Base-by-base conservation (phyloP, 2,329 filamentous ascomycete genomes). In the Pleoardoris graminearum region DNA sequence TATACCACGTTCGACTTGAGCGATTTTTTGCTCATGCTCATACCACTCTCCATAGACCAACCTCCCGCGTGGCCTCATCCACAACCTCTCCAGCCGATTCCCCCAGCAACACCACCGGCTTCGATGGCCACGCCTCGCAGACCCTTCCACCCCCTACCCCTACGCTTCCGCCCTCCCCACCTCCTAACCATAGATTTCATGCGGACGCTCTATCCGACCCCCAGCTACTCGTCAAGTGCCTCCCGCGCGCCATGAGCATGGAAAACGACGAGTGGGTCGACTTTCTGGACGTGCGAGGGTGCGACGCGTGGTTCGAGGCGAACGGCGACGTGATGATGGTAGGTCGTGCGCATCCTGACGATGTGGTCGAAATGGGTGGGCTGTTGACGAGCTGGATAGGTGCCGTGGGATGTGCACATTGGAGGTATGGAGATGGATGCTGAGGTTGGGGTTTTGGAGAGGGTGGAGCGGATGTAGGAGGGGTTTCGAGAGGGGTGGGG, bases 241-340 rank as follows among this genome's bases (percentile, higher is more conserved):
- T 67, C 1, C 55, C 63, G 2, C 48, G 52, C 39, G 68, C 62
- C n/a, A 50, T 72, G 21, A 58, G 55, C 27, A 50, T 67, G 14
- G 67, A 70, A 38, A 67, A 67, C 16, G 67, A 72, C 52, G 59
- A 55, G 1, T 64, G 59, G 58, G 55, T 72, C 8, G 62, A 67
- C 29, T 51, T 42, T 3, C 10, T 72, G 4, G 66, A 71, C 60
- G 57, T 70, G 5, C 52, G 51, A 30, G 64, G 63, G 0, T 65
- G 57, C 41, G 63, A 68, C 50, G 66, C 63, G 23, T 70, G 68
- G 67, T 70, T 62, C 50, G 62, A 69, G 43, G 51, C 17, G 4
- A 54, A 62, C 22, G 69, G 68, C 17, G 62, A 71, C 57, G 63
- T 72, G 29, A 42, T 66, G n/a, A 35, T 54, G 41, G 51, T 54